These are phyloP conservation scores for Volvox africanus DNA, from an alignment of 139 green algal genomes.

Conservation along the genomic window DNA sequence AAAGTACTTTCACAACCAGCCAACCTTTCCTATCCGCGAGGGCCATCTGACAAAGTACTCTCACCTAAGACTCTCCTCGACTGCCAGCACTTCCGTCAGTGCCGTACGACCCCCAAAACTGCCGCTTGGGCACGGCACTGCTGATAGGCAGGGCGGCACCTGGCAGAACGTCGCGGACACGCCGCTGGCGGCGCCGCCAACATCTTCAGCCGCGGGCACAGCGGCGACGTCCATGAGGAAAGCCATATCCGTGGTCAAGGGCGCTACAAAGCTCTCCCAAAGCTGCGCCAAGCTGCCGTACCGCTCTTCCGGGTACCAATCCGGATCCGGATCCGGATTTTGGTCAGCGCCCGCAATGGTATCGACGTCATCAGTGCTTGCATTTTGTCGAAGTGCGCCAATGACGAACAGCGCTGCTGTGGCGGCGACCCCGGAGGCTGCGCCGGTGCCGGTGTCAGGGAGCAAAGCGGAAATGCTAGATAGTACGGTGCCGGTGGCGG, in stretches of 20 bases:
- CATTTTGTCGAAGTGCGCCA: not conserved
- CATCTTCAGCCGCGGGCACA: not conserved
- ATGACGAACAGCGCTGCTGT: not conserved
- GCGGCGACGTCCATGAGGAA: conserved; percentile 9
- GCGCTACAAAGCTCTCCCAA: conserved; percentile 6
- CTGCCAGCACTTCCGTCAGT: not conserved
- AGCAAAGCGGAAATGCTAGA: no score
- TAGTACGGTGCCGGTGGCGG: no score
- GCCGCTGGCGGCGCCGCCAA: not conserved
- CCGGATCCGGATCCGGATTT: no score
- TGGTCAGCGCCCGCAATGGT: not conserved
- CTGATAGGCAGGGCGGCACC: not conserved
- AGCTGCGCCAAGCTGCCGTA: not conserved
- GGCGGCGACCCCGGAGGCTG: no score
- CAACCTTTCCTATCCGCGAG: no score
- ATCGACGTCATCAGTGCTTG: not conserved
- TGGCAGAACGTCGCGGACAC: not conserved
- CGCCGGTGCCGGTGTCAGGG: no score
- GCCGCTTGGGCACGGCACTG: not conserved
- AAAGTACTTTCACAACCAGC: no score
- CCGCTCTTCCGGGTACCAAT: not conserved
- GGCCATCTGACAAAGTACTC: no score
- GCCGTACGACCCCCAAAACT: not conserved
- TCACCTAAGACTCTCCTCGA: conserved; percentile 23
- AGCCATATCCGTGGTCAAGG: not conserved